Base-by-base conservation (phyloP, 805 yeast genomes). In the Candida ascalaphidarum region DNA sequence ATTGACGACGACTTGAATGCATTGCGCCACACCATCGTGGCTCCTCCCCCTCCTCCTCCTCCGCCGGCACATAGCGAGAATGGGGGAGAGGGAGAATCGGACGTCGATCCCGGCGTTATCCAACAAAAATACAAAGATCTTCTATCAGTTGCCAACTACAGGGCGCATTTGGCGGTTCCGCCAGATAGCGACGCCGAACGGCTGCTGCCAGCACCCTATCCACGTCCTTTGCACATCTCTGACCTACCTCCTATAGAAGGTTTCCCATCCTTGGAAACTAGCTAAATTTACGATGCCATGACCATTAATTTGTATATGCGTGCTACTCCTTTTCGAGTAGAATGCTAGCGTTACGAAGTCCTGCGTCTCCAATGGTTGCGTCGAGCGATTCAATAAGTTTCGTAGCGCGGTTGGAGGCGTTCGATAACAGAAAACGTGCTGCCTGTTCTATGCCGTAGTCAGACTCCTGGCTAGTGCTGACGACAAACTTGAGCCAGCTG, bases 341-440 rank as follows among this genome's bases (percentile, higher is more conserved):
- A 5, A 88, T 55, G 26, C 89, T 78, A 22, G 96, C 85, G 52
- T 86, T 92, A 44, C 76, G 73, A 37, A 92, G 65, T 1, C 86
- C 88, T 1, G 92, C 84, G 6, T 74, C 83, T 21, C 65, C 75
- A 6, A 92, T 69, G 2, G 84, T 70, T 35, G 56, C 39, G 20
- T 74, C 73, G 23, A 83, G 51, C 55, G 35, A 73, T 46, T 44
- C 94, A 45, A 54, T 80, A 68, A 42, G 68, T 61, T 43, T 78
- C 72, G 50, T 68, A 51, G 49, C 28, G 22, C 50, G 51, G 27
- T 55, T 50, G 6, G 61, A 50, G 13, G 50, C 45, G 30, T 60
- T 54, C 2, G 65, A 46, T 17, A 61, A 44, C 16, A 34, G 44
- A 32, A 62, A 61, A 11, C 37, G 37, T 22, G 50, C 64, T 7